Conservation (phyloP, 2,329 filamentous ascomycete species). For the Alternaria sp. region DNA sequence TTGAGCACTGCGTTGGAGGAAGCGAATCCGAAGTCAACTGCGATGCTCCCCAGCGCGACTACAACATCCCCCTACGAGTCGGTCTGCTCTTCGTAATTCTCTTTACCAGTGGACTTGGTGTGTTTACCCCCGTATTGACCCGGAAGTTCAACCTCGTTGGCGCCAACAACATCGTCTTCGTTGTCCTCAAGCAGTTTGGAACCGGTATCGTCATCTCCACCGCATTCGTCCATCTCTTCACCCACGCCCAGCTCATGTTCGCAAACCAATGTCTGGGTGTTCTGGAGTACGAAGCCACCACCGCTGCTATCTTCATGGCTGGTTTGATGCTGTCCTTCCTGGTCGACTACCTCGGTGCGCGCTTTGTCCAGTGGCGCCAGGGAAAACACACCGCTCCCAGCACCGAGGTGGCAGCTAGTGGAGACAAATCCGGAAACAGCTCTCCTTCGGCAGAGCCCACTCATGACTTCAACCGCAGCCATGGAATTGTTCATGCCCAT, state of each 20-base stretch:
- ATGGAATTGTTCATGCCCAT: conserved; percentile 27
- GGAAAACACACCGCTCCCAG: conserved; percentile 21
- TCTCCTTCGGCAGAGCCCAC: conserved; percentile 16
- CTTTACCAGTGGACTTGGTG: conserved; percentile 70
- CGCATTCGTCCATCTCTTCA: conserved; percentile 74
- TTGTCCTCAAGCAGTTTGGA: conserved; percentile 73
- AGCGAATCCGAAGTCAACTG: conserved; percentile 55
- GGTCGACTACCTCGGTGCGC: conserved; percentile 70
- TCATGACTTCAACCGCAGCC: conserved; percentile 21
- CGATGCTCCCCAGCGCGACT: conserved; percentile 59
- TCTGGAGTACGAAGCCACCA: conserved; percentile 71
- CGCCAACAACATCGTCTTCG: conserved; percentile 59
- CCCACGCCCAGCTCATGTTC: conserved; percentile 76
- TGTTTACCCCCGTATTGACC: conserved; percentile 71
- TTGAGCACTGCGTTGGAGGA: conserved; percentile 69
- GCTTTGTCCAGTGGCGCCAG: conserved; percentile 56
- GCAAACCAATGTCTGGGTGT: conserved; percentile 70
- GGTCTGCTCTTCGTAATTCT: conserved; percentile 76
- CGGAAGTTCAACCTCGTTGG: conserved; percentile 62
- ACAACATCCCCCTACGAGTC: conserved; percentile 71
- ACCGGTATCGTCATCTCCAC: conserved; percentile 76
- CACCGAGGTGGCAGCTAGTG: conserved; percentile 18
- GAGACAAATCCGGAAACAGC: conserved; percentile 18
- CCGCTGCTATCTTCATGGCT: conserved; percentile 74
- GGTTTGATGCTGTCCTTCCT: conserved; percentile 76